These are phyloP conservation scores for Sedum album DNA, from an alignment of 164 flowering plant genomes.

Conservation along the genomic window DNA sequence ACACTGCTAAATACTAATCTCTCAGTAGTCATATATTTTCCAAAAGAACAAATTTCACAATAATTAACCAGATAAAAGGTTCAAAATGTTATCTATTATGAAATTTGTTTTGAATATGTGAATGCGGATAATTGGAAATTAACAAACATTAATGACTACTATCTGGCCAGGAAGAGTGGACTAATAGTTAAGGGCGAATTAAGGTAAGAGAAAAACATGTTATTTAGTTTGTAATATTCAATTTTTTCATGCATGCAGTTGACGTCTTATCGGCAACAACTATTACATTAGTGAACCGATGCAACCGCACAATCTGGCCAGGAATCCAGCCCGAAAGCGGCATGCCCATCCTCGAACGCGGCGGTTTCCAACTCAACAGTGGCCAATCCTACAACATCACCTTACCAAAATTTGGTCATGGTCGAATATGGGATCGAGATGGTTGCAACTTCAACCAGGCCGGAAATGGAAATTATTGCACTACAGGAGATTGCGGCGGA, in stretches of 20 bases:
- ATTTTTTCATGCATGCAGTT: not conserved
- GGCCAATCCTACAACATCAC: not conserved
- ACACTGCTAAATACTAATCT: no score
- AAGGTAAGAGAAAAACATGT: no score
- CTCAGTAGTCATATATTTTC: no score
- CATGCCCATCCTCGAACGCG: slow-evolving; percentile 11
- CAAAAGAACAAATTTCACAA: no score
- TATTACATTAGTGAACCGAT: not conserved
- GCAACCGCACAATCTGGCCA: slow-evolving; percentile 11
- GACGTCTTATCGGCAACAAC: not conserved
- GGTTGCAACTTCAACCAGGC: slow-evolving; percentile 5
- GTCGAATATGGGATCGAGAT: slow-evolving; percentile 27
- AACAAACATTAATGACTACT: no score
- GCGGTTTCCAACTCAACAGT: slow-evolving; percentile 18
- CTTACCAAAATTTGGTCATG: slow-evolving; percentile 17
- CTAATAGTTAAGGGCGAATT: no score
- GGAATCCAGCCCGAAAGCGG: slow-evolving; percentile 4
- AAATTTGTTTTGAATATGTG: no score
- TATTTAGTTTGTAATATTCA: no score
- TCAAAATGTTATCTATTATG: no score
- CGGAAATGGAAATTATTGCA: slow-evolving; percentile 21
- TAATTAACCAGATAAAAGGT: no score
- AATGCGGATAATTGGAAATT: no score
- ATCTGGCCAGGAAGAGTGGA: no score
- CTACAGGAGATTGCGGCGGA: slow-evolving; percentile 27